Evolutionary conservation across 371 early-diverging fungal genomes (phyloP), one percentile per base, ranked within the genome.

Genomic region (Nematocida ironsii): DNA sequence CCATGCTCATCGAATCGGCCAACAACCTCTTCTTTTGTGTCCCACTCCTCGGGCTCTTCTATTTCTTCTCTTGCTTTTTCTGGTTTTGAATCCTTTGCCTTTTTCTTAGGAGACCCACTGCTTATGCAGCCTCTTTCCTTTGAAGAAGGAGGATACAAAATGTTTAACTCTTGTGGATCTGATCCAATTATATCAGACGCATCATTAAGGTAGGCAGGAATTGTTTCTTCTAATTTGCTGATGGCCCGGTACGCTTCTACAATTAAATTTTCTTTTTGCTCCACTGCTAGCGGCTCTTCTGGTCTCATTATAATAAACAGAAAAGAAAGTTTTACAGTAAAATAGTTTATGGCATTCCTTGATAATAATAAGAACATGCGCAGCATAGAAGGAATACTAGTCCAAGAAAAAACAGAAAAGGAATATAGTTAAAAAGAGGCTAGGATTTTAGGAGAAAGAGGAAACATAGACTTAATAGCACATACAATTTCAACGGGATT

Each of bases 1-100:
- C 80, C 80, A 3, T 78, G 54, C 33, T 54, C 70, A 40, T 78
- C 80, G 50, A 78, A 78, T 25, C 54, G n/a, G 9, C 80, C 80
- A 9, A 6, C 45, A 4, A 44, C 18, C 18, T 78, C 80, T 47
- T 57, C 27, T 27, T 78, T 78, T 56, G 56, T 68, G 52, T 78
- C 80, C 71, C 71, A 68, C n/a, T 57, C 76, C 23, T 47, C 62
- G 7, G 56, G 33, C 45, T 78, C 80, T 11, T 75, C 76, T 20
- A 18, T 9, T 16, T 18, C 55, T 33, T 75, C 68, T 40, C 64
- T 54, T 23, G 18, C 42, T 57, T 75, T 66, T 52, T 73, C 64
- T 7, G n/a, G 13, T 23, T 58, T 56, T 42, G 40, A 7, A 16
- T 52, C 42, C 48, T 23, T 62, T 11, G 11, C 33, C n/a, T 75